Conservation (phyloP, 1,284 basidiomycete species). For the Vanrija sp. region DNA sequence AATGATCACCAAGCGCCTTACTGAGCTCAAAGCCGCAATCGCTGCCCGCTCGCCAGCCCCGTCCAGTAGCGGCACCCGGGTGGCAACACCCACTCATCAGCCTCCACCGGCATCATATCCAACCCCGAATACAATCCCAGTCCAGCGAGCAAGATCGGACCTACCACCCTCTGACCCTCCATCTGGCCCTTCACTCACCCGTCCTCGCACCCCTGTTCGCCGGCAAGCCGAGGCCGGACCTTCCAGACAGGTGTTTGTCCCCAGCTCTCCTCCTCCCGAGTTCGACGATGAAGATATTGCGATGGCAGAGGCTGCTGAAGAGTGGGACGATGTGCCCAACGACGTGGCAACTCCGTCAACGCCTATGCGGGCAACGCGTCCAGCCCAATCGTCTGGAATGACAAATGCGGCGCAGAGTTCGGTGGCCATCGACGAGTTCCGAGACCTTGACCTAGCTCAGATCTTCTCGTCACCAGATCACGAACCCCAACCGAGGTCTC, state of each 20-base stretch:
- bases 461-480: slow-evolving; percentile 31
- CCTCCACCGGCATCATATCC: background rate
- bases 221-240: slow-evolving; percentile 3
- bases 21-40: slow-evolving; percentile 35
- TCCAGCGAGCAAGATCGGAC: background rate
- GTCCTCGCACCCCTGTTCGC: background rate
- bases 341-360: slow-evolving; percentile 28
- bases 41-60: slow-evolving; percentile 23
- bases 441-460: slow-evolving; percentile 21
- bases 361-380: slow-evolving; percentile 3
- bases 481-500: background rate
- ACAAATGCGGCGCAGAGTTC: background rate
- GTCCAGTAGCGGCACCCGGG: slow-evolving; percentile 20
- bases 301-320: slow-evolving; percentile 22
- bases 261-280: slow-evolving; percentile 17
- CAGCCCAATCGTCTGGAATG: background rate
- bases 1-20: slow-evolving; percentile 29
- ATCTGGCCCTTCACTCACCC: background rate
- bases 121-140: background rate
- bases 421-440: slow-evolving; percentile 23
- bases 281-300: slow-evolving; percentile 29
- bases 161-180: background rate
- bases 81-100: slow-evolving; percentile 2
- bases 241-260: slow-evolving; percentile 3
- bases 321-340: slow-evolving; percentile 2